Percentiles rank a stretch among this genome's conserved stretches.
Conservation (phyloP, 2,329 filamentous ascomycete species). For the Balansia obtecta region DNA sequence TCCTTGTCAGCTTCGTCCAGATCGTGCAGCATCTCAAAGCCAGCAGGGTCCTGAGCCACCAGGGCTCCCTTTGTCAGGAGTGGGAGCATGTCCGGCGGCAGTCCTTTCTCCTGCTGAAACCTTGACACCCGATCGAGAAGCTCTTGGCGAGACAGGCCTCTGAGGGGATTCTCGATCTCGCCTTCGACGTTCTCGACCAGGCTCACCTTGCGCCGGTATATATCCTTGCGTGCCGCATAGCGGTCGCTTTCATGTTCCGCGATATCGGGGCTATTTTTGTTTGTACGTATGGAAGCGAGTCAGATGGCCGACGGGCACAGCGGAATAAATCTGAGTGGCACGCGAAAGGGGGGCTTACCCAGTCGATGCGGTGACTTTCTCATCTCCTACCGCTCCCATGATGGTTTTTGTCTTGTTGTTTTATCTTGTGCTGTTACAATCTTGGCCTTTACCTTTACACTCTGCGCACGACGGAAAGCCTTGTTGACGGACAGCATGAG, state of each 20-base stretch:
- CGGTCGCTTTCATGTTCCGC: neutral
- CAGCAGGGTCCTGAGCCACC: conserved; percentile 24
- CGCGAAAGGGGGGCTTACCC: neutral
- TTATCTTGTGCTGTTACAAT: no score
- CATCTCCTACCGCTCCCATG: neutral
- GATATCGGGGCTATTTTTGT: neutral
- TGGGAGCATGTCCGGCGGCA: conserved; percentile 32
- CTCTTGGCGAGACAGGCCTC: conserved; percentile 35
- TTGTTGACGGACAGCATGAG: neutral
- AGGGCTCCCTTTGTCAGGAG: conserved; percentile 26
- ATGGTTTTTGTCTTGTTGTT: neutral
- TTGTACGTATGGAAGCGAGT: neutral
- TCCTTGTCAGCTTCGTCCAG: conserved; percentile 24
- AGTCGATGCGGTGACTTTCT: neutral
- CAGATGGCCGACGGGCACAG: neutral
- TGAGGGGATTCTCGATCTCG: conserved; percentile 34
- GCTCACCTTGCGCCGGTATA: neutral
- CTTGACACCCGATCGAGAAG: conserved; percentile 40
- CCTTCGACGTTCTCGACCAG: neutral
- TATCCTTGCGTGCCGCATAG: neutral
- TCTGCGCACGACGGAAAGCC: no score
- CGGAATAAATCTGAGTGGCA: no score
- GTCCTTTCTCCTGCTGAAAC: conserved; percentile 36
- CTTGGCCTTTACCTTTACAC: no score
- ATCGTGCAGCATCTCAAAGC: conserved; percentile 15